Percentiles rank a stretch among this genome's conserved stretches.
Conservation (phyloP, 805 yeast genomes). For the Saccharomycopsis capsularis region DNA sequence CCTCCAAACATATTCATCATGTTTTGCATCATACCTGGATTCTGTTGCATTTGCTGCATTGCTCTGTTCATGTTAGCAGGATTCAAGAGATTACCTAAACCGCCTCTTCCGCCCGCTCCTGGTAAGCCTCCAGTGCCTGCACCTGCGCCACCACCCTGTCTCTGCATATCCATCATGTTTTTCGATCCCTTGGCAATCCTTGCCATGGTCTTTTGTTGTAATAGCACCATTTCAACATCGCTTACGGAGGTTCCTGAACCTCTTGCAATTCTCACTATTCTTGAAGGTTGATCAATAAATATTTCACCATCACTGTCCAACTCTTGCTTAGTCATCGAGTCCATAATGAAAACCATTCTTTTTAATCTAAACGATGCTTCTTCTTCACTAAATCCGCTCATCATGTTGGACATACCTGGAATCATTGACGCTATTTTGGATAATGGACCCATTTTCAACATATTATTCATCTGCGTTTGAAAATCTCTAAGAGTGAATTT, state of each 20-base stretch:
- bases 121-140: slow-evolving; percentile 43
- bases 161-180: slow-evolving; percentile 40
- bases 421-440: slow-evolving; percentile 93
- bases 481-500: slow-evolving; percentile 86
- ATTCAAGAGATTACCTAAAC: slow-evolving; percentile 40
- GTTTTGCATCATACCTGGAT: slow-evolving; percentile 69
- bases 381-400: slow-evolving; percentile 85
- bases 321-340: slow-evolving; percentile 91
- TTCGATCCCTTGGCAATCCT: slow-evolving; percentile 46
- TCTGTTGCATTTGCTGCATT: slow-evolving; percentile 57
- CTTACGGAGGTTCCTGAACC: slow-evolving; percentile 91
- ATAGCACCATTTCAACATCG: slow-evolving; percentile 86
- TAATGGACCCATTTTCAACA: slow-evolving; percentile 94
- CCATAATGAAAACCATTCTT: slow-evolving; percentile 85
- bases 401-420: slow-evolving; percentile 84
- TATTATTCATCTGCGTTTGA: slow-evolving; percentile 90
- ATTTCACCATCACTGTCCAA: slow-evolving; percentile 82
- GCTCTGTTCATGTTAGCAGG: slow-evolving; percentile 42
- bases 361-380: slow-evolving; percentile 82
- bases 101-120: slow-evolving; percentile 43
- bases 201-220: slow-evolving; percentile 92
- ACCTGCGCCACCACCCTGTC: slow-evolving; percentile 44
- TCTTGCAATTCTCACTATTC: slow-evolving; percentile 84
- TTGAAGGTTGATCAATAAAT: slow-evolving; percentile 71
- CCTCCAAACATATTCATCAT: slow-evolving; percentile 73